Base-by-base conservation (phyloP, 768 basidiomycete species). In the Gloeopeniophorella convolvens region DNA sequence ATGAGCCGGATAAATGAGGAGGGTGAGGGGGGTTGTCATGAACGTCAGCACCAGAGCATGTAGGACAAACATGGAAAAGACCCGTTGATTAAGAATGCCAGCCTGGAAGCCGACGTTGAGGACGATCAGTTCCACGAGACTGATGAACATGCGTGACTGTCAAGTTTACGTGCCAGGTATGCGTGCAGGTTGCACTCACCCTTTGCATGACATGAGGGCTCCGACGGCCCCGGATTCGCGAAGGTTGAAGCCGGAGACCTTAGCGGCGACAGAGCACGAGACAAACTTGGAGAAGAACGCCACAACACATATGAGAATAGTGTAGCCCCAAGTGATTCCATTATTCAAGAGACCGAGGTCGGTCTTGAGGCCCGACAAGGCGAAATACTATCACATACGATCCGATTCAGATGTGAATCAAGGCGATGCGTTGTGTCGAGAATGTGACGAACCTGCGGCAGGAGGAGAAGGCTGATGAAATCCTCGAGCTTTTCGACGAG, bases 41-140 rank as follows among this genome's bases (percentile, higher is more conserved):
- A 88, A 82, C 0, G 90, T 91, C 37, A 91, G 70, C 42, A 90
- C 68, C 34, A 90, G 68, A 4, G 85, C 82, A 40, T 82, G 79
- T 41, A 93, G 70, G 52, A 94, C 90, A 56, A 94, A 90, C 87
- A 93, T 92, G 0, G 89, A 87, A 71, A 94, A 91, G 10, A 85
- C 77, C 21, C 79, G 75, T 0, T 72, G 66, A 60, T 79, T 72
- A 39, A 86, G 72, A 48, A 88, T 81, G 11, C 68, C 67, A 3
- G 88, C 88, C 53, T 72, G 65, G 7, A 89, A 72, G 42, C 92
- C 92, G 55, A 94, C 82, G 62, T 96, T 96, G 61, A 94, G 78
- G 7, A 93, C 91, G 56, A 96, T 93, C 24, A 94, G 79, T 64
- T 94, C 91, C 21, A 93, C 89, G 18, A 82, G 70, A 28, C 80